Conservation (phyloP, 2,329 filamentous ascomycete species). For the Leptographium galeiforme region DNA sequence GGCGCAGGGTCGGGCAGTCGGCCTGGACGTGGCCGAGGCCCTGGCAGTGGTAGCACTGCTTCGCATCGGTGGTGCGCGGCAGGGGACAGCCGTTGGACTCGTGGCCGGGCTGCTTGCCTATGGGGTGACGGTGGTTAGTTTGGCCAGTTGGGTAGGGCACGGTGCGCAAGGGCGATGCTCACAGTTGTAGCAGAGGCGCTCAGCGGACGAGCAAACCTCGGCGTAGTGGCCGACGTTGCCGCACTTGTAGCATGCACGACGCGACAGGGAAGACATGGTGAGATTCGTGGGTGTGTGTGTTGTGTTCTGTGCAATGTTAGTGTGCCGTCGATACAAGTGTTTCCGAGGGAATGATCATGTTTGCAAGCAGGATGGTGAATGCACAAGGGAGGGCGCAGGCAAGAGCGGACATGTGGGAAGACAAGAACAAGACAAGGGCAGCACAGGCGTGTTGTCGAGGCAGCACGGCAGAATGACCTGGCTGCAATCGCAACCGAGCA, state of each 20-base stretch:
- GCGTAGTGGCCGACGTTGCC: constrained; percentile 69
- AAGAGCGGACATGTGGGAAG: too few relatives aligned
- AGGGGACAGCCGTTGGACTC: constrained; percentile 97
- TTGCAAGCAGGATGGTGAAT: background rate
- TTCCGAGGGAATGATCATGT: background rate
- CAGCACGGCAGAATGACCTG: background rate
- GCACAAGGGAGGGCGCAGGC: too few relatives aligned
- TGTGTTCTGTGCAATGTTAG: background rate
- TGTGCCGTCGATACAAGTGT: background rate
- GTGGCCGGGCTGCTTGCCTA: constrained; percentile 79
- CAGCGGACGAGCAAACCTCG: constrained; percentile 94
- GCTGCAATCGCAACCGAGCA: background rate
- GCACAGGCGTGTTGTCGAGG: too few relatives aligned
- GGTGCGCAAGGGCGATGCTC: constrained; percentile 23
- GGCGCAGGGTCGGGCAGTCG: constrained; percentile 89
- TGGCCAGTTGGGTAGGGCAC: background rate
- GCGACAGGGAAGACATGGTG: constrained; percentile 66
- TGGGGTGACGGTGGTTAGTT: constrained; percentile 12
- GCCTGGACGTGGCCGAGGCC: constrained; percentile 96
- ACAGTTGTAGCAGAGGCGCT: constrained; percentile 99
- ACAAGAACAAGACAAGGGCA: too few relatives aligned
- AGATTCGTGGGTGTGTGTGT: constrained; percentile 13
- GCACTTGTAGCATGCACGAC: constrained; percentile 72
- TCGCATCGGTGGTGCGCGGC: constrained; percentile 92
- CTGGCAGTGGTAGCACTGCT: constrained; percentile 99